Evolutionary conservation across 768 basidiomycete species (phyloP).

Genomic region (Mycena amicta): DNA sequence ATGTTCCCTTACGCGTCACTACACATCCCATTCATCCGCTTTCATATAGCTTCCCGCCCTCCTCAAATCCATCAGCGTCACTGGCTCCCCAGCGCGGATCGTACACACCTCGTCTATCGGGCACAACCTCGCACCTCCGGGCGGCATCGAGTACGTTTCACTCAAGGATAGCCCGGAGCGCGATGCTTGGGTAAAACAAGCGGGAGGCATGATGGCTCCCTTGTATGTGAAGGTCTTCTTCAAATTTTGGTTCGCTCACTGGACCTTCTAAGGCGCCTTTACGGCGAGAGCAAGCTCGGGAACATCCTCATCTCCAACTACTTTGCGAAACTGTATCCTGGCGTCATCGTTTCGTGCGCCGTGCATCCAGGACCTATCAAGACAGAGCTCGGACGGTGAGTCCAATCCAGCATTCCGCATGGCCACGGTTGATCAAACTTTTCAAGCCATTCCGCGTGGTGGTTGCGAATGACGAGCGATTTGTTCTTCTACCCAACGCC

Average conservation of each 20-base stretch:
- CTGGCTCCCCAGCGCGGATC: slow-evolving; percentile 24
- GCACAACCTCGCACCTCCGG: background rate
- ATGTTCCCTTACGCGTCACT: slow-evolving; percentile 15
- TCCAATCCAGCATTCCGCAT: background rate
- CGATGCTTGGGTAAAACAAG: slow-evolving; percentile 14
- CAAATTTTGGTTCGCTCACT: background rate
- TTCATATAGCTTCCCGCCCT: slow-evolving; percentile 21
- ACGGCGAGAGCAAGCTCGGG: too few relatives aligned
- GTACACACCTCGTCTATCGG: slow-evolving; percentile 27
- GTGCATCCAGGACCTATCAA: slow-evolving; percentile 8
- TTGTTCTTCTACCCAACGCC: background rate
- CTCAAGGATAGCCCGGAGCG: slow-evolving; percentile 9
- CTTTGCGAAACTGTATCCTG: background rate
- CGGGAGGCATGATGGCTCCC: too few relatives aligned
- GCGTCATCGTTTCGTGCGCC: slow-evolving; percentile 11
- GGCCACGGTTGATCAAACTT: background rate
- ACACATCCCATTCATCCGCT: background rate
- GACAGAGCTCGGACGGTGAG: slow-evolving; percentile 3
- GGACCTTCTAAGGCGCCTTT: slow-evolving; percentile 9
- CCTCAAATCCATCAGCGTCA: background rate
- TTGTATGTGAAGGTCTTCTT: slow-evolving; percentile 1
- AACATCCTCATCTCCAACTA: slow-evolving; percentile 18
- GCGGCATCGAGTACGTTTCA: slow-evolving; percentile 10
- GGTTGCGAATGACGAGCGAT: background rate
- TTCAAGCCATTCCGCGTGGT: background rate